Conservation (phyloP, 176 grass and related monocot genomes). For the Zoysia pacifica region DNA sequence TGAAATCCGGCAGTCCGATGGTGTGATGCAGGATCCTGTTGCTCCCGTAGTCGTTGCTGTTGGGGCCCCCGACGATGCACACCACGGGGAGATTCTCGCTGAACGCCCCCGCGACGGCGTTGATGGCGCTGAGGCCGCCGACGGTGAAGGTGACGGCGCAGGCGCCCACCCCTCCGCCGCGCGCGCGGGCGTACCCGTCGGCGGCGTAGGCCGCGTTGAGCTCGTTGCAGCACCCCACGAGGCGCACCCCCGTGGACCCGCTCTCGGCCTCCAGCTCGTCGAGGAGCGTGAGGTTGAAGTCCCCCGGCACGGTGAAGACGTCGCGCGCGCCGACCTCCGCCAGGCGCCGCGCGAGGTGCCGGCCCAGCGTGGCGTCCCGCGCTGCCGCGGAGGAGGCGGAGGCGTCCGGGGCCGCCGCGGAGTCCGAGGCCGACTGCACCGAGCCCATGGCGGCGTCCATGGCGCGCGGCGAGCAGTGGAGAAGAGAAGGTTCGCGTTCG, state of each 20-base stretch:
- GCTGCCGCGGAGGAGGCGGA: fast-evolving
- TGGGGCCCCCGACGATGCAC: conserved; percentile 42
- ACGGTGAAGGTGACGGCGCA: conserved; percentile 47
- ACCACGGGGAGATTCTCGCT: conserved; percentile 61
- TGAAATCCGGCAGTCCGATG: conserved; percentile 45
- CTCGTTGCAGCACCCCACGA: conserved; percentile 82
- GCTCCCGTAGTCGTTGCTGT: conserved; percentile 56
- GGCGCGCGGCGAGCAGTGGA: neutral
- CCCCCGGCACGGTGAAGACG: conserved; percentile 23
- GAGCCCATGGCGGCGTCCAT: conserved; percentile 45
- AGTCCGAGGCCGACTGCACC: neutral
- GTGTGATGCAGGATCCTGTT: conserved; percentile 59
- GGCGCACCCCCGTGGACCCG: conserved; percentile 33
- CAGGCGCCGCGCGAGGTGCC: conserved; percentile 56
- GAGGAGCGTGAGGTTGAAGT: conserved; percentile 47
- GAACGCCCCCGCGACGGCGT: conserved; percentile 53
- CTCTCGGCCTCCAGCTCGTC: conserved; percentile 60
- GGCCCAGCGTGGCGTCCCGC: conserved; percentile 43
- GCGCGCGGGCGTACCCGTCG: conserved; percentile 53
- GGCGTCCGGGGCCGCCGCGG: neutral
- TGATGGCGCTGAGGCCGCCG: conserved; percentile 61
- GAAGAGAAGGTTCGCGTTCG: conserved; percentile 5
- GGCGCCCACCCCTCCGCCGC: conserved; percentile 31
- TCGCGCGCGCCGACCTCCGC: conserved; percentile 49
- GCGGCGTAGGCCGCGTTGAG: conserved; percentile 73